Evolutionary conservation across 2,329 filamentous ascomycete species (phyloP), one percentile per base, ranked within the genome.

Genomic region (Aspergillus quadricinctus): DNA sequence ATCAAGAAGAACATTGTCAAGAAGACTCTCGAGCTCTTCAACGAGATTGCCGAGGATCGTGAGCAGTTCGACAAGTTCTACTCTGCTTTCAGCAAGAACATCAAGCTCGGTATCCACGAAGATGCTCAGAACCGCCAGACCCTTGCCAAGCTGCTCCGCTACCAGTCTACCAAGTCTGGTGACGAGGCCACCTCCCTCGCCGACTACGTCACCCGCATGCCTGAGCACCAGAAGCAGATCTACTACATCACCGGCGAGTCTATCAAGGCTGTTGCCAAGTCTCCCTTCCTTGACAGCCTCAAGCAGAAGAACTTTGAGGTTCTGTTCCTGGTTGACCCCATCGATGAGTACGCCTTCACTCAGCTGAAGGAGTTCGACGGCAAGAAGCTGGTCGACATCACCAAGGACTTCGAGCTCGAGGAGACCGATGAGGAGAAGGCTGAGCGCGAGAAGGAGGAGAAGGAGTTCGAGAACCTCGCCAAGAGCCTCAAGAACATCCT

Each of bases 1-100:
- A 97, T 97, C 87, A 96, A 95, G 88, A 99, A 99, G 92, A 99
- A 99, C 88, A 96, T 99, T 66, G 92, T 99, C 85, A 99, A 97
- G 92, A 99, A 99, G 90, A 90, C 91, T 65, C 91, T 99, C 66
- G 94, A 99, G 85, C 91, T 99, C 78, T 99, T 99, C 89, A 86
- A 87, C 72, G 94, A 99, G 85, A 99, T 99, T 64, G 88, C 94
- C 58, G 94, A 99, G 85, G 94, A 99, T 82, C 96, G 96, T 81
- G 94, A 99, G 87, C 90, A 97, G 80, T 99, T 99, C 78, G 94
- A 99, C 88, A 99, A 99, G 88, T 99, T 99, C 88, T 99, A 99
- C 88, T 83, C 83, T 74, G 94, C 94, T 72, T 99, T 99, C 86
- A 89, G 88, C 87, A 99, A 99, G 91, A 99, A 99, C 89, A 87